A percentile compares a stretch with the other conserved stretches of the same genome.
These are phyloP conservation scores for Aotearoamyces nothofagi DNA, from an alignment of 2,329 filamentous ascomycete species.

Conservation along the genomic window DNA sequence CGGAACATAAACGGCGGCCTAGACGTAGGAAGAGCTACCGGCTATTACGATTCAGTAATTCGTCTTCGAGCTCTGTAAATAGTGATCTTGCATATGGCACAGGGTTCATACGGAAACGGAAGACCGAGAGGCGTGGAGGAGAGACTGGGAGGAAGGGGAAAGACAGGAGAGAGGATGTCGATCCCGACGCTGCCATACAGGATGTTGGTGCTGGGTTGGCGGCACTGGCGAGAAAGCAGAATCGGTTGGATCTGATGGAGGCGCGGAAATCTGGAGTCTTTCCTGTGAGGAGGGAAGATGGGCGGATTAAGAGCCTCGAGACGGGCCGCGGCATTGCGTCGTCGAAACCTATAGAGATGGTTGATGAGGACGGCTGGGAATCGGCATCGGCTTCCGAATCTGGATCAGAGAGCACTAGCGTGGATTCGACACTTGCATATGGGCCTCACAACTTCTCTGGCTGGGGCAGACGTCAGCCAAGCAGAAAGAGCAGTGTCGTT, in stretches of 20 bases:
- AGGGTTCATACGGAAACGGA: conserved; percentile 31
- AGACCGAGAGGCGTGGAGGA: conserved; percentile 8
- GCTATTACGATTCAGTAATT: conserved; percentile 43
- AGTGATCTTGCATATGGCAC: conserved; percentile 53
- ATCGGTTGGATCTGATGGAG: conserved; percentile 20
- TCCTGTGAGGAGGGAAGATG: conserved; percentile 4
- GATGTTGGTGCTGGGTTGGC: conserved; percentile 30
- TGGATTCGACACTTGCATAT: conserved; percentile 44
- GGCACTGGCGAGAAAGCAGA: conserved; percentile 25
- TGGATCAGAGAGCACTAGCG: conserved; percentile 32
- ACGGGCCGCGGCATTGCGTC: conserved; percentile 12
- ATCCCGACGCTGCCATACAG: conserved; percentile 29
- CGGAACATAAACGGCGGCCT: conserved; percentile 31
- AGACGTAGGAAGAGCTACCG: conserved; percentile 31
- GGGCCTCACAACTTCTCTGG: conserved; percentile 35
- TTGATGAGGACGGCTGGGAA: conserved; percentile 40
- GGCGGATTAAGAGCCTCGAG: conserved; percentile 3
- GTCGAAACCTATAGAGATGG: conserved; percentile 12
- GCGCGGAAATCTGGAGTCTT: conserved; percentile 10
- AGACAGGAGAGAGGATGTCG: conserved; percentile 7
- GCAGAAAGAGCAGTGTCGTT: conserved; percentile 33
- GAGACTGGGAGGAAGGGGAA: conserved; percentile 2
- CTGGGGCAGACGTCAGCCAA: conserved; percentile 6
- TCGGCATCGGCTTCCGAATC: conserved; percentile 41
- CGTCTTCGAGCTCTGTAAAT: conserved; percentile 52